Conservation (phyloP, 306 rosid genomes). For the Biancaea sappan region DNA sequence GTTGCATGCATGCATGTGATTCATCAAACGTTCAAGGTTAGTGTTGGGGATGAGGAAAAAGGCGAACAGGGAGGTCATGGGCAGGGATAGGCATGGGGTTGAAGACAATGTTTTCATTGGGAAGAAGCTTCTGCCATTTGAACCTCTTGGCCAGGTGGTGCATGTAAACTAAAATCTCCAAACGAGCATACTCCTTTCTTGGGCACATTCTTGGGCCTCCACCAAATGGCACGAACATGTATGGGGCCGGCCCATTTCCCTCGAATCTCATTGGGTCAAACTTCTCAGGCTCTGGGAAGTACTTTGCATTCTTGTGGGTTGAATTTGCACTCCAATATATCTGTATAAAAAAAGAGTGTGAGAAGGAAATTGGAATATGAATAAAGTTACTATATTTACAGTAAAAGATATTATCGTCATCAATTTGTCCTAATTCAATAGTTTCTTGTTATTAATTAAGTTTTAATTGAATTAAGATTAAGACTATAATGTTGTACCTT, state of each 20-base stretch:
- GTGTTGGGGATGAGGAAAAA: constrained; percentile 64
- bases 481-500: too few species aligned
- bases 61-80: constrained; percentile 75
- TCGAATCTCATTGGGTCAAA: constrained; percentile 85
- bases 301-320: constrained; percentile 58
- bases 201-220: constrained; percentile 98
- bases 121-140: constrained; percentile 60
- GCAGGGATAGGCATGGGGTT: constrained; percentile 73
- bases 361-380: too few species aligned
- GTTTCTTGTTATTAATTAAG: too few species aligned
- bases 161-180: constrained; percentile 80
- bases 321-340: constrained; percentile 81
- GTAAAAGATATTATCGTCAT: too few species aligned
- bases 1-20: too few species aligned
- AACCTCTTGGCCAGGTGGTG: constrained; percentile 71
- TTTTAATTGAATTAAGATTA: too few species aligned
- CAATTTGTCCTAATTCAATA: too few species aligned
- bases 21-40: constrained; percentile 29
- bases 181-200: constrained; percentile 81
- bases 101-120: constrained; percentile 56
- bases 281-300: constrained; percentile 62
- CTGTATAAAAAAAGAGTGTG: constrained; percentile 23
- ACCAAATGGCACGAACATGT: constrained; percentile 83
- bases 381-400: too few species aligned
- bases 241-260: constrained; percentile 79